Percentiles rank a stretch among this genome's conserved stretches.
These are phyloP conservation scores for Vanrija humicola DNA, from an alignment of 1,284 basidiomycete species.

Conservation along the genomic window DNA sequence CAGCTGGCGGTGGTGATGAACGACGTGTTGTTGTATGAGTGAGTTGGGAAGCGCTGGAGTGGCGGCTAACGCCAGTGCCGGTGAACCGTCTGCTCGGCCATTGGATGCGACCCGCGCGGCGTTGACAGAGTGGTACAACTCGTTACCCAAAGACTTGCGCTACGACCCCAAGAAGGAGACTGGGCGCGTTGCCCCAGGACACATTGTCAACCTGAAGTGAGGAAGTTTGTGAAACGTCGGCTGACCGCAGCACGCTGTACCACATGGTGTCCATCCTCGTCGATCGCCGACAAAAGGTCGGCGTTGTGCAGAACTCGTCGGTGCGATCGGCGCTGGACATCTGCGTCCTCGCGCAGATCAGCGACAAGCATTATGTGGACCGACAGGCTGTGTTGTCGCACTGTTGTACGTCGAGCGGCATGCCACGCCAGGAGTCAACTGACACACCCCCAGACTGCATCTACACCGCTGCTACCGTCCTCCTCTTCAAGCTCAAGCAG, in stretches of 20 bases:
- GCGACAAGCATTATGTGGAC: background rate
- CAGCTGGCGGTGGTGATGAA: background rate
- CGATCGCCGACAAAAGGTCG: background rate
- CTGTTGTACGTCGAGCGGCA: background rate
- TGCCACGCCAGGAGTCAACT: no score
- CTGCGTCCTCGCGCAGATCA: background rate
- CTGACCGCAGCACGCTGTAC: background rate
- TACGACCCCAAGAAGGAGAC: background rate
- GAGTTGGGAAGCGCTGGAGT: background rate
- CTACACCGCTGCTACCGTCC: background rate
- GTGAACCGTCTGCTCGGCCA: background rate
- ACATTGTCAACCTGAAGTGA: constrained; percentile 4
- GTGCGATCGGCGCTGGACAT: background rate
- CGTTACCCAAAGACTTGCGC: background rate
- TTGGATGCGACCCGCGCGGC: background rate
- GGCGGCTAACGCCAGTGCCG: background rate
- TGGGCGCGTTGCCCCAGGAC: background rate
- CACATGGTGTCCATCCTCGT: constrained; percentile 2
- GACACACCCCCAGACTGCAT: constrained; percentile 3
- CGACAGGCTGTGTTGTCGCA: constrained; percentile 2
- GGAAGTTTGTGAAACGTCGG: background rate
- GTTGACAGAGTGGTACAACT: background rate
- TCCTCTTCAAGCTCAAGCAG: background rate
- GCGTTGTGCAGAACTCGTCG: background rate
- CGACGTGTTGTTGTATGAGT: constrained; percentile 1